phyloP scores from a whole-genome alignment of 495 filamentous ascomycete species.

The Talaromyces thailandensis region DNA sequence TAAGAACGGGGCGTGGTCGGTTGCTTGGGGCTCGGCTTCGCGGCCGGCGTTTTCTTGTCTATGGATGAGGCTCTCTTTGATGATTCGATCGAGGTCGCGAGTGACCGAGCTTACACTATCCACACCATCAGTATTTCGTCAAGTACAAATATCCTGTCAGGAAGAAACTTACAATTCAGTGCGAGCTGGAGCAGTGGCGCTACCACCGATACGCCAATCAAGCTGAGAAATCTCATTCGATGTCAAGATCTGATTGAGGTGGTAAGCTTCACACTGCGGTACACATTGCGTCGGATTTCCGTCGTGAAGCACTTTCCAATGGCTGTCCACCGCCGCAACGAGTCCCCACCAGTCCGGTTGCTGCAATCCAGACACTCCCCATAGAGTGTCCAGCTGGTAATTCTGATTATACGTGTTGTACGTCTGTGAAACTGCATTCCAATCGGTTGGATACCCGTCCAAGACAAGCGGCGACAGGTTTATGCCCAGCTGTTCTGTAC shows the following conservation, averaged over 20 bases:
- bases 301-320: slow-evolving; percentile 31
- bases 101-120: slow-evolving; percentile 33
- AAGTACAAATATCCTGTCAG: not conserved
- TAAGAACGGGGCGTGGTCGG: not conserved
- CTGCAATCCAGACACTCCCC: slow-evolving; percentile 35
- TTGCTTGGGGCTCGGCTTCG: not conserved
- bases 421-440: slow-evolving; percentile 24
- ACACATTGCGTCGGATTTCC: slow-evolving; percentile 11
- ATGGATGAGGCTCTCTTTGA: slow-evolving; percentile 24
- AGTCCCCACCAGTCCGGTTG: slow-evolving; percentile 35
- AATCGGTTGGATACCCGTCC: slow-evolving; percentile 32
- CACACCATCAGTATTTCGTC: not conserved
- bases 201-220: slow-evolving; percentile 32
- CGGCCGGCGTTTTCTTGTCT: not conserved
- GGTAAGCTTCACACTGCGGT: slow-evolving; percentile 22
- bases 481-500: slow-evolving; percentile 15
- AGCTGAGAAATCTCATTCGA: slow-evolving; percentile 20
- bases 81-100: slow-evolving; percentile 34
- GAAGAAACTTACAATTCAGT: slow-evolving; percentile 33
- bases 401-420: slow-evolving; percentile 32
- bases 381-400: slow-evolving; percentile 34
- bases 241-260: slow-evolving; percentile 27
- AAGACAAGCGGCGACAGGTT: slow-evolving; percentile 27
- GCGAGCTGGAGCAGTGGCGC: slow-evolving; percentile 15
- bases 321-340: slow-evolving; percentile 39